Evolutionary conservation across 305 asterid genomes (phyloP), one percentile per base, ranked within the genome.

Genomic region (Lippia alba): DNA sequence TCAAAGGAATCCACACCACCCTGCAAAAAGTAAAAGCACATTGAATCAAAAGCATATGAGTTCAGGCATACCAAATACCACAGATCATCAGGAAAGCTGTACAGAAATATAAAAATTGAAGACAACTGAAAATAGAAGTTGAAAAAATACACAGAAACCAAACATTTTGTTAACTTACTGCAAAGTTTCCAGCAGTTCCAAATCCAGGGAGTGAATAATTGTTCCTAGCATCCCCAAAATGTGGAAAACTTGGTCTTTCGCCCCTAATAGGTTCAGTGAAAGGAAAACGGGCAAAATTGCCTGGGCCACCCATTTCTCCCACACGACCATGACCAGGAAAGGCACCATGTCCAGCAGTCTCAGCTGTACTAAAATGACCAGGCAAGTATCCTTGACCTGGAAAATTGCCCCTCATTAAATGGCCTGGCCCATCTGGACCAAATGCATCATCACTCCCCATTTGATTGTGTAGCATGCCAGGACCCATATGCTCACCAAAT

Each of bases 141-240:
- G n/a, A 14, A 36, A 56, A 61, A 53, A 33, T 9, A 20, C 61
- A 14, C 12, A 70, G 49, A 57, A 24, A 50, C 30, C 24, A 54
- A 57, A 70, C 2, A 45, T 64, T 19, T 48, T 45, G 34, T 56
- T 62, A 17, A 75, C 91, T 87, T 83, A 86, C 96, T 9, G 86
- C 72, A 83, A 71, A 86, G 44, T 69, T 74, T 66, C 78, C 84
- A 53, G 78, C 79, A 75, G 79, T 77, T 30, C 82, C 83, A 75
- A 79, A 83, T 71, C 87, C 96, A 60, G 78, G 91, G 61, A 61
- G 75, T 44, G 94, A 73, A 76, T 81, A 86, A 72, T 74, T 81
- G 84, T 87, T 83, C 82, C 91, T 79, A 85, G 84, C 90, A 69
- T 86, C 96, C 69, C 87, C 89, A 54, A 76, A 76, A 58, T 74